Evolutionary conservation across 805 yeast species (phyloP), one percentile per base, ranked within the genome.

Genomic region (Ogataea haglerorum): DNA sequence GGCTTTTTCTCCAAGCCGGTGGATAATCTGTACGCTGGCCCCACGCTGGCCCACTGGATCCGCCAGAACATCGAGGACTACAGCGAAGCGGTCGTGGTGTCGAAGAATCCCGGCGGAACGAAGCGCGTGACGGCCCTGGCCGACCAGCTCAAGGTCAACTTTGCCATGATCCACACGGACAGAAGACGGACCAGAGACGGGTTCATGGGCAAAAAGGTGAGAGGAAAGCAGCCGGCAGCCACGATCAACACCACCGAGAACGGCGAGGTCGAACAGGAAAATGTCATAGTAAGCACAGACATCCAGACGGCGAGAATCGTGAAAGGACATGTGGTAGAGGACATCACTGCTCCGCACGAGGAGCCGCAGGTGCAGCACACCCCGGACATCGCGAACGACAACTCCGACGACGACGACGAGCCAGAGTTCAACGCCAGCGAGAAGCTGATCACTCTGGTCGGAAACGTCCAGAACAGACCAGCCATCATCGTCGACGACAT

Each of bases 31-130:
- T 89, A 88, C 57, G 97, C 97, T 19, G 96, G 95, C 2, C 99
- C 99, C 35, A 86, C 96, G 29, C 74, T 93, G 52, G 97, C 96
- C 21, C 78, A 86, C 54, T 93, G 99, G 99, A 91, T 93, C 55
- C 80, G 85, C 54, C 93, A 85, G 62, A 85, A 93, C 56, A 83
- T 93, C 35, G 80, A 82, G 26, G 88, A 91, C 58, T 88, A 86
- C 72, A 72, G 78, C 53, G 81, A 82, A 46, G 91, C 96, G 2
- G 99, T 95, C 18, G 95, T 93, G 40, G 99, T 93, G 10, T 89
- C 97, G n/a, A 93, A 93, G 63, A 93, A 93, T 66, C 98, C 99
- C 15, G 99, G 99, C 48, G 99, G 99, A 42, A 90, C 99, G 15
- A 93, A 93, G 63, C 78, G 99, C 52, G 99, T 93, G 39, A 93